Conservation (phyloP, 2,329 filamentous ascomycete species). For the Coniochaeta hoffmannii region DNA sequence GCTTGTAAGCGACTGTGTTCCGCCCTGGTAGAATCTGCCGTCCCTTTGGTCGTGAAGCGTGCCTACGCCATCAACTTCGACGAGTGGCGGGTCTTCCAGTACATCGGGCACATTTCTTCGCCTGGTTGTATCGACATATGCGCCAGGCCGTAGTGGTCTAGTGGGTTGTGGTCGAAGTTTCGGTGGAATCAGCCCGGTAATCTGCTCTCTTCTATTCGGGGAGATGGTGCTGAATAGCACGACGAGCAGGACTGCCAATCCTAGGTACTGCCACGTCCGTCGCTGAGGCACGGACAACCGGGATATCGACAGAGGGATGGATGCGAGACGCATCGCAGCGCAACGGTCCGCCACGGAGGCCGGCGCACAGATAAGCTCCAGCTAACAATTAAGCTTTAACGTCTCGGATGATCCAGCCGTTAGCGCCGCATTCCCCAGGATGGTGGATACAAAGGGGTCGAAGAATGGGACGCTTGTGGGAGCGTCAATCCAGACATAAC, state of each 20-base stretch:
- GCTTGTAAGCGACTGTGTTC: background rate
- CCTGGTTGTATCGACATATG: background rate
- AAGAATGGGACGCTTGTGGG: no score
- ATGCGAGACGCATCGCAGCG: no score
- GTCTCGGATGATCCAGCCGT: no score
- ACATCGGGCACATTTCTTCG: background rate
- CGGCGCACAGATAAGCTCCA: no score
- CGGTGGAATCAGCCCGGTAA: background rate
- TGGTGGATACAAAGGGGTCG: no score
- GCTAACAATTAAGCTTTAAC: no score
- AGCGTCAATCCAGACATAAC: no score
- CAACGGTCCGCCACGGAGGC: no score
- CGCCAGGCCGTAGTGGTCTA: background rate
- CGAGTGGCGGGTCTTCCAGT: background rate
- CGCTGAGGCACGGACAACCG: background rate
- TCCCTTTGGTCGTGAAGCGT: conserved; percentile 1
- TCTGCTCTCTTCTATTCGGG: background rate
- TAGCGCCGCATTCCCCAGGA: no score
- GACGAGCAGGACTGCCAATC: background rate
- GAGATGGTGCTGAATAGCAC: background rate
- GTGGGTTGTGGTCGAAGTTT: background rate
- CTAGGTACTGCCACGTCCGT: background rate
- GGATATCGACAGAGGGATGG: background rate
- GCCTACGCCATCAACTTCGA: background rate
- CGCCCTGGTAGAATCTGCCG: conserved; percentile 1